These are phyloP conservation scores for Nigrospora sphaerica DNA, from an alignment of 2,329 filamentous ascomycete species.

Conservation along the genomic window DNA sequence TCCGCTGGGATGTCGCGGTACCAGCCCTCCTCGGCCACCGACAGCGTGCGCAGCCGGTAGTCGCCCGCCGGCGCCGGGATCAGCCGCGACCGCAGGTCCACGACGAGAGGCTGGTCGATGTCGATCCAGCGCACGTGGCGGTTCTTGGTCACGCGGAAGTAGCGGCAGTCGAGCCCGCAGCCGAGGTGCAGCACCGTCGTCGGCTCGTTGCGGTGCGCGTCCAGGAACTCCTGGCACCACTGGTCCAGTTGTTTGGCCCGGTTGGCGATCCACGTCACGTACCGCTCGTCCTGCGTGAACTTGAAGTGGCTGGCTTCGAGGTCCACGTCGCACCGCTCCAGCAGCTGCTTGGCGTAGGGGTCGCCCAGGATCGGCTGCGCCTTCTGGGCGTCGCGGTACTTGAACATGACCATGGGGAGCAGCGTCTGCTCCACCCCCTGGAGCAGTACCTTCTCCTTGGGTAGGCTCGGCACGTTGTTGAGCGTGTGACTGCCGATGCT, in stretches of 20 bases:
- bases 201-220: slow-evolving; percentile 8
- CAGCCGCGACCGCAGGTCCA: slow-evolving; percentile 10
- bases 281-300: slow-evolving; percentile 8
- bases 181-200: slow-evolving; percentile 15
- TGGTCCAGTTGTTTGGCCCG: slow-evolving; percentile 12
- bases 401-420: slow-evolving; percentile 9
- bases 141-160: slow-evolving; percentile 6
- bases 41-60: slow-evolving; percentile 6
- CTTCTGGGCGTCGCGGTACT: slow-evolving; percentile 9
- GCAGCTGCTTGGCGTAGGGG: slow-evolving; percentile 7
- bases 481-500: not conserved
- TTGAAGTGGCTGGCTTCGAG: slow-evolving; percentile 8
- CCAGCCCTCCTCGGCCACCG: slow-evolving; percentile 12
- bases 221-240: slow-evolving; percentile 13
- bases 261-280: slow-evolving; percentile 9
- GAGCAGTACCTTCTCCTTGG: slow-evolving; percentile 8
- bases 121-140: slow-evolving; percentile 14
- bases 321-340: slow-evolving; percentile 12
- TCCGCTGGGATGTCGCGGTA: slow-evolving; percentile 10
- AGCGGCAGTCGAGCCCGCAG: slow-evolving; percentile 15
- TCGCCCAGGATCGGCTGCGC: slow-evolving; percentile 10
- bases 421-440: slow-evolving; percentile 13
- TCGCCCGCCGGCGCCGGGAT: slow-evolving; percentile 7
- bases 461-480: not conserved
- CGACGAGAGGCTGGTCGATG: slow-evolving; percentile 13